Base-by-base conservation (phyloP, 1,284 basidiomycete genomes). In the Wolfiporia cocos region DNA sequence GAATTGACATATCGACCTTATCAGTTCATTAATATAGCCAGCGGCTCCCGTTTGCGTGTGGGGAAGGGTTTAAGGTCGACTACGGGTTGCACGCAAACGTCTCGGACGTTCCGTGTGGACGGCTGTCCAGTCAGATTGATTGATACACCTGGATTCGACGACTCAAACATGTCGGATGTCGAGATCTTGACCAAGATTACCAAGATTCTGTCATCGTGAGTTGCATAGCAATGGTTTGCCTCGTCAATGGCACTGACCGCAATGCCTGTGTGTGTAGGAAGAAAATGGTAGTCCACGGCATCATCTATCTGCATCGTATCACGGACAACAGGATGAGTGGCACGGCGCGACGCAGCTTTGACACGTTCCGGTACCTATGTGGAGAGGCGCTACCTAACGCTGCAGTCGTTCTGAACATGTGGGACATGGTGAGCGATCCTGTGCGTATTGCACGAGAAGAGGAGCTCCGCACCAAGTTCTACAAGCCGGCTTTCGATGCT, bases 371-470 rank as follows among this genome's bases (percentile, higher is more conserved):
- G n/a, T 34, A 49, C 9, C 47, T 55, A 19, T 55, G 53, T 40
- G 53, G 53, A 1, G 26, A 30, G 10, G 44, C 43, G 1, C 50
- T 53, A n/a, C 1, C 19, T 30, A 51, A 50, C 26, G 69, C 75
- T 26, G 57, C 70, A 22, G 64, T 78, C 44, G 66, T 69, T 26
- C 76, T 73, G 39, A 76, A 65, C 44, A 73, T 73, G 70, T 78
- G 74, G 74, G 64, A 64, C 14, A 58, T 61, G 39, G 61, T 70
- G 34, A 61, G 63, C 34, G 51, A 52, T 5, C 37, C 28, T 18
- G 18, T 42, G 12, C 46, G 50, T 17, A 21, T 14, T 6, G 34
- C 41, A 14, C 44, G 53, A 17, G 50, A 50, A 37, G 11, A 41
- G 12, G 52, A 52, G 42, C 48, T 57, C 14, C 45, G 45, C 12